Conservation (phyloP, 176 grass and related monocot species). For the Poa annua region DNA sequence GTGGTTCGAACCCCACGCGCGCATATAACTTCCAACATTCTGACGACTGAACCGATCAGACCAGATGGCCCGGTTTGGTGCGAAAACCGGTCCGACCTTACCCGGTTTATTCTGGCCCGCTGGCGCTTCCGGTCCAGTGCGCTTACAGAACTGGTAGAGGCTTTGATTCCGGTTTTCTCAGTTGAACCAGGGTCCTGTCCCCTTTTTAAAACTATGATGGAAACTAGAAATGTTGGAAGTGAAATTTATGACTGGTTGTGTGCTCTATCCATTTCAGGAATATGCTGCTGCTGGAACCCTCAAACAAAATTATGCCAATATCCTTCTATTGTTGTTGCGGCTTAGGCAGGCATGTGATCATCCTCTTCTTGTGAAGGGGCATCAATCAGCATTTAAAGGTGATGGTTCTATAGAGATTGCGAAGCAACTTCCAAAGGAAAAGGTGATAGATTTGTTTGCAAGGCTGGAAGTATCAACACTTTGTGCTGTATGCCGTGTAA, state of each 20-base stretch:
- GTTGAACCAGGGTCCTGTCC: too few relatives aligned
- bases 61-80: too few relatives aligned
- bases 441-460: constrained; percentile 73
- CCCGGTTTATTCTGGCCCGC: too few relatives aligned
- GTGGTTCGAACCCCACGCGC: too few relatives aligned
- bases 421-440: constrained; percentile 77
- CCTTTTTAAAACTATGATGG: neutral
- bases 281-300: constrained; percentile 94
- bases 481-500: constrained; percentile 87
- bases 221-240: constrained; percentile 30
- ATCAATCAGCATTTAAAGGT: constrained; percentile 68
- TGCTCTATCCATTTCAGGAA: constrained; percentile 59
- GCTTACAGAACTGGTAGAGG: too few relatives aligned
- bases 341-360: constrained; percentile 98
- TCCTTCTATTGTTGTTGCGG: constrained; percentile 86
- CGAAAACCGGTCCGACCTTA: too few relatives aligned
- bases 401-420: constrained; percentile 89
- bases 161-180: too few relatives aligned
- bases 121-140: too few relatives aligned
- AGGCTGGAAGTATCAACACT: constrained; percentile 71
- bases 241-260: constrained; percentile 30
- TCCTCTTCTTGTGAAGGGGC: constrained; percentile 87
- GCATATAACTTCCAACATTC: too few relatives aligned
- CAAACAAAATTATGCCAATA: constrained; percentile 97
- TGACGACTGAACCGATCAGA: too few relatives aligned